These are phyloP conservation scores for Phaeosphaeriaceae sp. DNA, from an alignment of 2,329 filamentous ascomycete species.

Conservation along the genomic window DNA sequence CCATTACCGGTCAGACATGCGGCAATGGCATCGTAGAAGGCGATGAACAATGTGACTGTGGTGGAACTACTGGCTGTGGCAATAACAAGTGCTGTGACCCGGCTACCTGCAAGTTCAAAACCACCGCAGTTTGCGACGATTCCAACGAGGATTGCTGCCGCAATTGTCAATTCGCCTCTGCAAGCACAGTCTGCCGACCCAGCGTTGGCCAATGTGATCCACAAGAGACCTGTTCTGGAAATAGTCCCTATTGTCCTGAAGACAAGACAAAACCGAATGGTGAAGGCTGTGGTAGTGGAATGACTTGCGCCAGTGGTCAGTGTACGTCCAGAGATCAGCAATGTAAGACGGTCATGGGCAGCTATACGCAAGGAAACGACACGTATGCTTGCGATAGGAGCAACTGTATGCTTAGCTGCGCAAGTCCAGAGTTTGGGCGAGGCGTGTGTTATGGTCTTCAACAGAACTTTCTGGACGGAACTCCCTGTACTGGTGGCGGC, in stretches of 20 bases:
- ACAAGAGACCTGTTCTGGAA: constrained; percentile 80
- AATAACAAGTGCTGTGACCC: constrained; percentile 83
- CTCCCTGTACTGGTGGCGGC: constrained; percentile 80
- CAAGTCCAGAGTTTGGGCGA: constrained; percentile 69
- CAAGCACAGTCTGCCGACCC: constrained; percentile 77
- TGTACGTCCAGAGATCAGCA: constrained; percentile 92
- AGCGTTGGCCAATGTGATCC: constrained; percentile 86
- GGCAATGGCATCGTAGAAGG: constrained; percentile 96
- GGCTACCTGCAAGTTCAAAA: constrained; percentile 82
- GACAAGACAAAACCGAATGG: constrained; percentile 76
- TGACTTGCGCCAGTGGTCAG: constrained; percentile 88
- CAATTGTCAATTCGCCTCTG: constrained; percentile 69
- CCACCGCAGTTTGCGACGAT: constrained; percentile 78
- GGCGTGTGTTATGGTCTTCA: constrained; percentile 76
- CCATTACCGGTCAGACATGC: constrained; percentile 83
- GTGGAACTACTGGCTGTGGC: constrained; percentile 73
- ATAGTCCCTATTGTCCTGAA: constrained; percentile 72
- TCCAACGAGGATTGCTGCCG: constrained; percentile 85
- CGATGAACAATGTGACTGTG: constrained; percentile 96
- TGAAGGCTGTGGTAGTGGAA: constrained; percentile 70
- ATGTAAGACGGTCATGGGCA: constrained; percentile 83
- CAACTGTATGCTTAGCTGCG: constrained; percentile 79
- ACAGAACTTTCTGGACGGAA: constrained; percentile 95
- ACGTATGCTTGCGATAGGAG: constrained; percentile 78
- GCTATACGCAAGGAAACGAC: constrained; percentile 73